Evolutionary conservation across 2,329 filamentous ascomycete species (phyloP).

Genomic region (Elsinoe perseae): DNA sequence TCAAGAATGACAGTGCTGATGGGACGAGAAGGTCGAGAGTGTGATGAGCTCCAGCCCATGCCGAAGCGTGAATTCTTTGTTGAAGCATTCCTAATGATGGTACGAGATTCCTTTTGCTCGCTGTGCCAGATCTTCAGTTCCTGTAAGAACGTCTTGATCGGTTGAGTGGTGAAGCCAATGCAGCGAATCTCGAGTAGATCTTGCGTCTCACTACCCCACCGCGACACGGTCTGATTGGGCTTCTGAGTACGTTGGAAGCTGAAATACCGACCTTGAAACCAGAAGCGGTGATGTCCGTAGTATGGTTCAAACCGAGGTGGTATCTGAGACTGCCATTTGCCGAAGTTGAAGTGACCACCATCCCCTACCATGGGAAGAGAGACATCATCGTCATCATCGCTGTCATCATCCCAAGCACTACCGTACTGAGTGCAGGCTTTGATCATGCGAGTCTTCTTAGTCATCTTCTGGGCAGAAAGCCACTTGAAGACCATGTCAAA

Average conservation of each 20-base stretch:
- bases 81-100: conserved; percentile 40
- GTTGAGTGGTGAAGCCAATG: conserved; percentile 40
- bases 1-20: conserved; percentile 72
- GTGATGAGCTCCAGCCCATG: conserved; percentile 36
- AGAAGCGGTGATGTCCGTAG: conserved; percentile 40
- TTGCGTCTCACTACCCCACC: conserved; percentile 28
- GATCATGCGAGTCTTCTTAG: conserved; percentile 31
- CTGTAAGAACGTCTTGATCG: conserved; percentile 41
- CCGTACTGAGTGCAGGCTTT: conserved; percentile 36
- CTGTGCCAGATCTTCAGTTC: conserved; percentile 40
- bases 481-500: conserved; percentile 38
- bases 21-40: conserved; percentile 56
- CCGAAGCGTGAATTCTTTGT: conserved; percentile 33
- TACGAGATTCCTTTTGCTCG: conserved; percentile 36
- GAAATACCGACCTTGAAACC: conserved; percentile 36
- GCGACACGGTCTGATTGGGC: conserved; percentile 24
- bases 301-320: conserved; percentile 45
- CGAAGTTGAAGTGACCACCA: conserved; percentile 42
- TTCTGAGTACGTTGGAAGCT: conserved; percentile 35
- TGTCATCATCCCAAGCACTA: conserved; percentile 28
- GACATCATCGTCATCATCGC: conserved; percentile 26
- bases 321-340: conserved; percentile 41
- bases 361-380: conserved; percentile 29
- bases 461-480: conserved; percentile 36
- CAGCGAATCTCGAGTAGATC: conserved; percentile 41